Percentiles rank a stretch among this genome's conserved stretches.
Evolutionary conservation across 164 flowering plant species (phyloP).

Genomic region (Liquidambar formosana): DNA sequence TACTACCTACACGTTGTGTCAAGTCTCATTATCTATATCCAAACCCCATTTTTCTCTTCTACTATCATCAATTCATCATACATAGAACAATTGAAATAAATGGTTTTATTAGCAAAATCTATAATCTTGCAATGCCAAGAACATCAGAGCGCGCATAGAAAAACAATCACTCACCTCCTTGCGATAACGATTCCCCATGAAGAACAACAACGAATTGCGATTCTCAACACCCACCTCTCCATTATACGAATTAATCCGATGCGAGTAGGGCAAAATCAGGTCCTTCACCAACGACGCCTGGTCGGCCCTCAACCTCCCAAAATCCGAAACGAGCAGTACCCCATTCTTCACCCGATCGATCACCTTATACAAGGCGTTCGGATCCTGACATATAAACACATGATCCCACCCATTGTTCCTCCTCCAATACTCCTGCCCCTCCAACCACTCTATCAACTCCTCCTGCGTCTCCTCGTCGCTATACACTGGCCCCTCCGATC

Average conservation of each 20-base stretch:
- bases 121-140: neutral
- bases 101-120: too few relatives aligned
- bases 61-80: too few relatives aligned
- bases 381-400: conserved; percentile 89
- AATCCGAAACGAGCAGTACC: conserved; percentile 81
- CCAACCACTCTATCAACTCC: conserved; percentile 78
- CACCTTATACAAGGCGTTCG: conserved; percentile 81
- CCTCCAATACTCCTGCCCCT: conserved; percentile 72
- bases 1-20: too few relatives aligned
- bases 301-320: conserved; percentile 73
- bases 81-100: too few relatives aligned
- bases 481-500: conserved; percentile 29
- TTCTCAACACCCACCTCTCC: conserved; percentile 67
- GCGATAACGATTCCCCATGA: conserved; percentile 93
- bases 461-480: conserved; percentile 91
- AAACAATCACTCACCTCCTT: conserved; percentile 60
- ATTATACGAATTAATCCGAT: conserved; percentile 64
- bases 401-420: conserved; percentile 92
- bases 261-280: conserved; percentile 86
- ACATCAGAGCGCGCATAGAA: neutral
- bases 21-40: too few relatives aligned
- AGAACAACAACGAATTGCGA: conserved; percentile 73
- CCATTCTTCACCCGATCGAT: conserved; percentile 77
- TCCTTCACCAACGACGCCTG: conserved; percentile 93
- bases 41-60: too few relatives aligned